Evolutionary conservation across 306 rosid species (phyloP).

Genomic region (Aeschynomene evenia): DNA sequence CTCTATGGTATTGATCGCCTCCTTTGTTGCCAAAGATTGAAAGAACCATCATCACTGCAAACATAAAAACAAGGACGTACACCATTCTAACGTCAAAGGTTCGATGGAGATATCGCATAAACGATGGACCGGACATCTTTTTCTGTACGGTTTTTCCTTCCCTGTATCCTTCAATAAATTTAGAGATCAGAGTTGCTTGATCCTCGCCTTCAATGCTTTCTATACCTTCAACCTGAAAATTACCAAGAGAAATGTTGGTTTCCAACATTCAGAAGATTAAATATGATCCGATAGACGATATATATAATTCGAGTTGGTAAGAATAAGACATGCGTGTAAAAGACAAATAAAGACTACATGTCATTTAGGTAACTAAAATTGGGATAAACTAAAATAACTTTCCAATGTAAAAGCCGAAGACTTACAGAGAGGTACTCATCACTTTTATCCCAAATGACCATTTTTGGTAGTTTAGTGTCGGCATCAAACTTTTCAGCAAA

Average conservation of each 20-base stretch:
- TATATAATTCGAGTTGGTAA: background rate
- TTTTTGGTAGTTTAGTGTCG: slow-evolving; percentile 63
- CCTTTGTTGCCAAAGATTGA: slow-evolving; percentile 47
- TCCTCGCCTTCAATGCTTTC: slow-evolving; percentile 71
- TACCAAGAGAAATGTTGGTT: background rate
- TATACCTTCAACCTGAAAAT: slow-evolving; percentile 68
- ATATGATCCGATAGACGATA: background rate
- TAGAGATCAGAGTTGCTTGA: slow-evolving; percentile 68
- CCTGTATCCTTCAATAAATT: slow-evolving; percentile 72
- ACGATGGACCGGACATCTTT: slow-evolving; percentile 47
- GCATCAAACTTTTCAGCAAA: slow-evolving; percentile 82
- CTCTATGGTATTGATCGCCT: slow-evolving; percentile 48
- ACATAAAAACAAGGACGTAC: slow-evolving; percentile 60
- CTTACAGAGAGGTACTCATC: slow-evolving; percentile 78
- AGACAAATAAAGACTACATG: slow-evolving; percentile 19
- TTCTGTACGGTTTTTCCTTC: slow-evolving; percentile 73
- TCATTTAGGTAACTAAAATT: slow-evolving; percentile 18
- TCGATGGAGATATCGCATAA: slow-evolving; percentile 43
- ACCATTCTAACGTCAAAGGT: slow-evolving; percentile 65
- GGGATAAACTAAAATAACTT: slow-evolving; percentile 1
- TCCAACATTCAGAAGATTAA: slow-evolving; percentile 1
- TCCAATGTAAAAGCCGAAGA: slow-evolving; percentile 2
- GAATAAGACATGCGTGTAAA: background rate
- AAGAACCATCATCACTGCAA: slow-evolving; percentile 53
- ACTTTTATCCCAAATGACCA: slow-evolving; percentile 83